Base-by-base conservation (phyloP, 345 rosid species). In the Excoecaria cochinchinensis region DNA sequence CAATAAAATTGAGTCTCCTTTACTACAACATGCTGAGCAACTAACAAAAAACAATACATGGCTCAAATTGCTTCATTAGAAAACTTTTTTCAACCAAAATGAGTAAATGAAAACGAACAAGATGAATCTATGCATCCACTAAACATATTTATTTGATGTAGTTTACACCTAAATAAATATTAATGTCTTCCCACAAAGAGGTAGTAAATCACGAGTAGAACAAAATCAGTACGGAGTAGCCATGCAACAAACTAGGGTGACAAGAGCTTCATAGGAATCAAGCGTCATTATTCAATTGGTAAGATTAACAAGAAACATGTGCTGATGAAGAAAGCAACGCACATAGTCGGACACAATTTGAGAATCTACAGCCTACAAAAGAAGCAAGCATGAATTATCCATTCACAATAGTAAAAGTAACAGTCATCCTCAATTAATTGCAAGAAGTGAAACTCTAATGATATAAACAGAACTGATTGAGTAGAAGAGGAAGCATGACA, bases 281-380 rank as follows among this genome's bases (percentile, higher is more conserved):
- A n/a, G n/a, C n/a, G n/a, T n/a, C n/a, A n/a, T n/a, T n/a, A n/a
- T n/a, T n/a, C n/a, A n/a, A n/a, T n/a, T n/a, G n/a, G n/a, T n/a
- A n/a, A n/a, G n/a, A n/a, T 44, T 44, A 44, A 44, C 47, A 44
- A 60, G 14, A 13, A 57, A 95, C 99, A 98, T 96, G 72, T 93
- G 99, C 78, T 96, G 99, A 76, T 93, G 95, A 78, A 96, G 97
- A 72, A 89, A 93, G 86, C 92, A 86, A 12, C 97, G 93, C 21
- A 96, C 98, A 74, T 93, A 93, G 67, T 96, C 99, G 0, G 99
- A 96, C 14, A 96, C 92, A 80, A 87, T 78, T 78, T 96, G 99
- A 74, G 99, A 93, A 90, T 96, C 98, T 6, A 98, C 99, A 71
- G 99, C 99, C 99, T 93, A 81, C 70, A 78, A 73, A 78, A 68